Evolutionary conservation across 1,284 basidiomycete genomes (phyloP).

Genomic region (Leccinum holopus): DNA sequence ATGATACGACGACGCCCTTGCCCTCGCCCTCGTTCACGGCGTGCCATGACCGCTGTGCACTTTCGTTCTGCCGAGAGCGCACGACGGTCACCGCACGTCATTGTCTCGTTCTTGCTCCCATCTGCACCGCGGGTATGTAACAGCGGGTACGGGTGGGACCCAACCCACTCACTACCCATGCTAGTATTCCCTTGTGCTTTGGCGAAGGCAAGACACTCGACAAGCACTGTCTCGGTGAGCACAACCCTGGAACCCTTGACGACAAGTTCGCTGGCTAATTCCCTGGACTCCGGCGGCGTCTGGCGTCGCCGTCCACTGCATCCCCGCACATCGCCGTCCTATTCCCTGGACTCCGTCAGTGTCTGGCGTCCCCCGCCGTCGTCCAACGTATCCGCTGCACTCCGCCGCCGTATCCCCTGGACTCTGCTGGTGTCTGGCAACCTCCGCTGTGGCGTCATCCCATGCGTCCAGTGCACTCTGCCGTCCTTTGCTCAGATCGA

Average conservation of each 20-base stretch:
- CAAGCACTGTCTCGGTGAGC: no score
- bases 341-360: neutral
- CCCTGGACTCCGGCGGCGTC: no score
- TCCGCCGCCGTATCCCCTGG: neutral
- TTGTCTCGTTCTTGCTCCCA: no score
- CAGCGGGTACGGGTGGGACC: no score
- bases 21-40: neutral
- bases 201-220: no score
- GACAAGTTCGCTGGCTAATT: no score
- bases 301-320: neutral
- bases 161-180: no score
- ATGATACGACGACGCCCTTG: neutral
- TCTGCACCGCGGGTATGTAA: no score
- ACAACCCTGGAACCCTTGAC: no score
- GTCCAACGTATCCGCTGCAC: neutral
- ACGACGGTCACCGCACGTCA: neutral
- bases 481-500: neutral
- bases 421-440: neutral
- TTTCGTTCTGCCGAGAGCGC: neutral
- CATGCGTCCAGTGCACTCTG: neutral
- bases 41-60: neutral
- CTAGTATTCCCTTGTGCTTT: no score
- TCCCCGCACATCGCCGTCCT: neutral
- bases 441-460: neutral
- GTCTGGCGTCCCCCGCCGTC: neutral